Conservation (phyloP, 768 basidiomycete genomes). For the Leccinum arenicola region DNA sequence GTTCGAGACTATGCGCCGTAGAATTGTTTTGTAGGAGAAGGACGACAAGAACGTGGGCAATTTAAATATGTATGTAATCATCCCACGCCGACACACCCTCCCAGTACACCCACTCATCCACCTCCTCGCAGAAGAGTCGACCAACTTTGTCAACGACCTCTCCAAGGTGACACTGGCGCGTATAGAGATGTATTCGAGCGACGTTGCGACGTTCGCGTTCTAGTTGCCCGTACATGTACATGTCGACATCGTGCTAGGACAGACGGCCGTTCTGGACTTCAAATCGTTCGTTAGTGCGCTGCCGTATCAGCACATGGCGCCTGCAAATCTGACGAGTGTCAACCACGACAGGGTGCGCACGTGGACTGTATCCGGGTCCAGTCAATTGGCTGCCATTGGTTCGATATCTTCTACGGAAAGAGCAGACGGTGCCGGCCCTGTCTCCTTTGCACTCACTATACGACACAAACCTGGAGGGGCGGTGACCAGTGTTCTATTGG, state of each 20-base stretch:
- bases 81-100: constrained; percentile 41
- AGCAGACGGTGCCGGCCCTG: neutral
- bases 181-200: constrained; percentile 42
- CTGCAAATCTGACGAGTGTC: constrained; percentile 42
- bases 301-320: constrained; percentile 55
- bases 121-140: constrained; percentile 39
- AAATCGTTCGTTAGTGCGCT: constrained; percentile 45
- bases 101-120: constrained; percentile 58
- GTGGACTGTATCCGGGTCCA: constrained; percentile 53
- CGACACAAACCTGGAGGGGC: constrained; percentile 52
- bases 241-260: constrained; percentile 42
- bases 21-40: no score
- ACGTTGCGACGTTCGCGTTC: constrained; percentile 58
- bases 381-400: constrained; percentile 9
- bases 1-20: constrained; percentile 71
- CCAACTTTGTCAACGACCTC: constrained; percentile 28
- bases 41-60: no score
- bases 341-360: constrained; percentile 67
- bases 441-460: constrained; percentile 48
- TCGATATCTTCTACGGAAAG: neutral
- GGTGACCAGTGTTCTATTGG: constrained; percentile 54
- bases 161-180: constrained; percentile 28
- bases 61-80: no score
- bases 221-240: constrained; percentile 28
- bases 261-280: constrained; percentile 56